phyloP scores from a whole-genome alignment of 2,329 filamentous ascomycete genomes.

The Phaeomoniella chlamydospora region DNA sequence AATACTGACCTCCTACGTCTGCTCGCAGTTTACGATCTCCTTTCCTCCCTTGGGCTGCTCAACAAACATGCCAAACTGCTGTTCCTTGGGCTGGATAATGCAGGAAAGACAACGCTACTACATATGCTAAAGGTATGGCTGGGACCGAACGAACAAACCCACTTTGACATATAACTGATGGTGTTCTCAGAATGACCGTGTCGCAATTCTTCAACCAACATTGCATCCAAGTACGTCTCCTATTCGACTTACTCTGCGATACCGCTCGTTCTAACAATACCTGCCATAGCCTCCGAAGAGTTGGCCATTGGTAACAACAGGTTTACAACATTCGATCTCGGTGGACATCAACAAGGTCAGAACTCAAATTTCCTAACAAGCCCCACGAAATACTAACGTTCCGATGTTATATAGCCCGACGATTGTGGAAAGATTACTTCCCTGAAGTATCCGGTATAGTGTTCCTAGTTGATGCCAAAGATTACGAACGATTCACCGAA shows the following conservation, averaged over 20 bases:
- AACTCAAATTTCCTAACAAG: conserved; percentile 21
- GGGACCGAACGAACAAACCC: conserved; percentile 3
- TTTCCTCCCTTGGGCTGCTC: conserved; percentile 72
- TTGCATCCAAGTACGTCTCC: conserved; percentile 66
- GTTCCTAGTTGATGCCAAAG: conserved; percentile 95
- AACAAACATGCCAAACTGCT: conserved; percentile 96
- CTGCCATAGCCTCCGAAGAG: conserved; percentile 78
- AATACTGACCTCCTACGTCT: too few species aligned
- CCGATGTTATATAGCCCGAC: conserved; percentile 54
- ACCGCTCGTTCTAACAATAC: too few species aligned
- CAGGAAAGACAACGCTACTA: conserved; percentile 83
- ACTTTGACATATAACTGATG: not conserved
- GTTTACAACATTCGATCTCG: conserved; percentile 89
- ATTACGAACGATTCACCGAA: conserved; percentile 86
- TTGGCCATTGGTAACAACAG: conserved; percentile 84
- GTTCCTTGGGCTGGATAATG: conserved; percentile 87
- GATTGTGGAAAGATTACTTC: conserved; percentile 95
- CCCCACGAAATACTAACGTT: too few species aligned
- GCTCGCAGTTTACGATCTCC: conserved; percentile 80
- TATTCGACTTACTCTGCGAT: too few species aligned
- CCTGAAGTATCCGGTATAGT: conserved; percentile 93
- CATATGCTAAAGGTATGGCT: conserved; percentile 80
- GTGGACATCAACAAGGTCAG: conserved; percentile 76
- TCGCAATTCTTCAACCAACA: conserved; percentile 79
- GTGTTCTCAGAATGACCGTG: conserved; percentile 64